These are phyloP conservation scores for Handroanthus guayacan DNA, from an alignment of 257 asterid genomes.

Conservation along the genomic window DNA sequence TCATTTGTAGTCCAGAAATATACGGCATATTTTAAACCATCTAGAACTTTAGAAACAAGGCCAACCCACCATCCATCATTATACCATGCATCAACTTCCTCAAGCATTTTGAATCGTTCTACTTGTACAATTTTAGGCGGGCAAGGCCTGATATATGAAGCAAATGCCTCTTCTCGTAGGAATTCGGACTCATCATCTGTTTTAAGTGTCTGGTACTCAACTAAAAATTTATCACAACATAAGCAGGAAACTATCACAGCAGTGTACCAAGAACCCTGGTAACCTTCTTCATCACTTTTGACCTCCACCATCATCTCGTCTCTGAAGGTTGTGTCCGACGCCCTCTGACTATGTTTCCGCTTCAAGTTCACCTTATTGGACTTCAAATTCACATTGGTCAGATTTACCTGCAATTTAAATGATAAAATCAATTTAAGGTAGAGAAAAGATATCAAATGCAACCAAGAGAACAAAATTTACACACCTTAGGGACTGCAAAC, in stretches of 20 bases:
- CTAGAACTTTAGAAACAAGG: slow-evolving; percentile 55
- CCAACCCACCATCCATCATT: slow-evolving; percentile 90
- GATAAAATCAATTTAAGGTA: slow-evolving; percentile 11
- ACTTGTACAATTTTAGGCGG: slow-evolving; percentile 50
- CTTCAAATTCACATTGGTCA: slow-evolving; percentile 36
- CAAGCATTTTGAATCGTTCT: slow-evolving; percentile 53
- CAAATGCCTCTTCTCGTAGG: slow-evolving; percentile 50
- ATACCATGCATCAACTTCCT: slow-evolving; percentile 74
- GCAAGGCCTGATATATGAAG: slow-evolving; percentile 60
- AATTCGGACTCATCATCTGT: slow-evolving; percentile 52
- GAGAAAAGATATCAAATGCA: slow-evolving; percentile 6
- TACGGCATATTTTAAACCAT: slow-evolving; percentile 49
- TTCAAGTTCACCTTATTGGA: slow-evolving; percentile 37
- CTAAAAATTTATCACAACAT: slow-evolving; percentile 43
- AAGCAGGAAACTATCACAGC: slow-evolving; percentile 49
- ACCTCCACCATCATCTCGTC: slow-evolving; percentile 70
- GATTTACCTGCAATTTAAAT: slow-evolving; percentile 44
- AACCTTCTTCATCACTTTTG: slow-evolving; percentile 69
- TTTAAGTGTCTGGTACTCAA: slow-evolving; percentile 66
- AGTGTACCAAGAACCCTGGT: slow-evolving; percentile 71
- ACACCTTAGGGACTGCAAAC: slow-evolving; percentile 51
- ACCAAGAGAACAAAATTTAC: slow-evolving; percentile 22
- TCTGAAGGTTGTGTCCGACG: slow-evolving; percentile 41
- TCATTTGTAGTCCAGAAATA: slow-evolving; percentile 66
- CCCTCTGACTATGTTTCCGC: slow-evolving; percentile 43